Conservation (phyloP, 495 filamentous ascomycete genomes). For the Penicillium antarcticum region DNA sequence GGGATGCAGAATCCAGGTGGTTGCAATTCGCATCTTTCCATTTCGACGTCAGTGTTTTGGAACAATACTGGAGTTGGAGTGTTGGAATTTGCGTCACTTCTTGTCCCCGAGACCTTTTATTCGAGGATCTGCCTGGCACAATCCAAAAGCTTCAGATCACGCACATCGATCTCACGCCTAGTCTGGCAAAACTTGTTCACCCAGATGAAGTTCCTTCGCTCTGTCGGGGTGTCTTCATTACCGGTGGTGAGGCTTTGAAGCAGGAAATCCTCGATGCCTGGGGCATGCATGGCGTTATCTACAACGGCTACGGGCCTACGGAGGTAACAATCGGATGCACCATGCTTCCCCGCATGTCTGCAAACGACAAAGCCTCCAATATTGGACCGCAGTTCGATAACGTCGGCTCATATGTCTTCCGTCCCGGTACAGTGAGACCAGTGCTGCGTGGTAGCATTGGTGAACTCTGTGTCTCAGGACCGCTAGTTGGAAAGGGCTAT, state of each 20-base stretch:
- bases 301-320: slow-evolving; percentile 71
- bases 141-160: slow-evolving; percentile 73
- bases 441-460: slow-evolving; percentile 78
- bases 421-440: slow-evolving; percentile 61
- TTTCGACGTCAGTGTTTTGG: slow-evolving; percentile 83
- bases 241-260: slow-evolving; percentile 45
- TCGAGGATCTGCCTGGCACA: slow-evolving; percentile 68
- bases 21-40: slow-evolving; percentile 87
- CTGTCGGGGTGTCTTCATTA: slow-evolving; percentile 34
- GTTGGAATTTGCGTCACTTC: slow-evolving; percentile 77
- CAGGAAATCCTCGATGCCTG: slow-evolving; percentile 45
- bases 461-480: slow-evolving; percentile 83
- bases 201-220: slow-evolving; percentile 31
- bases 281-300: slow-evolving; percentile 37
- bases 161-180: slow-evolving; percentile 68
- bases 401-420: slow-evolving; percentile 76
- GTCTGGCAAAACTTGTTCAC: slow-evolving; percentile 43
- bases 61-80: slow-evolving; percentile 89
- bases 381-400: slow-evolving; percentile 83
- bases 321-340: slow-evolving; percentile 89
- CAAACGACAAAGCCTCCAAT: slow-evolving; percentile 72
- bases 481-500: slow-evolving; percentile 84
- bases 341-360: slow-evolving; percentile 63
- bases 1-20: slow-evolving; percentile 68
- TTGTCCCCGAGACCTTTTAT: slow-evolving; percentile 71